A percentile compares a stretch with the other conserved stretches of the same genome.
phyloP scores from a whole-genome alignment of 2,329 filamentous ascomycete genomes.

The Penicillium aurantiogriseum region DNA sequence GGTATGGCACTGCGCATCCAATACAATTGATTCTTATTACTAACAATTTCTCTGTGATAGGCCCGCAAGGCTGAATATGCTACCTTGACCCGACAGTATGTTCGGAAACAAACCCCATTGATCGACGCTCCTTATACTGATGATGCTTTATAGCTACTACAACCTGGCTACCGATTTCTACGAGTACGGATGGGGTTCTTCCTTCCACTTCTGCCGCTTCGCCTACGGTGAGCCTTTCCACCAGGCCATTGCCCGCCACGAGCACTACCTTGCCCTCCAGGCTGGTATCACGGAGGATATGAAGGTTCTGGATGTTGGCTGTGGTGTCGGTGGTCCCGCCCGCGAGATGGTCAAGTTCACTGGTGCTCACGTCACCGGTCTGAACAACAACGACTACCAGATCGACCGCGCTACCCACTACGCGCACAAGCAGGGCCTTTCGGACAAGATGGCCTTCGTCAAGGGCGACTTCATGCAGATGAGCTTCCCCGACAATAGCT shows the following conservation, averaged over 20 bases:
- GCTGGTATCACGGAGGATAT: conserved; percentile 83
- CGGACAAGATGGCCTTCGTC: conserved; percentile 76
- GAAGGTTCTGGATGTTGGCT: conserved; percentile 93
- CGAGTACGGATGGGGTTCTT: conserved; percentile 95
- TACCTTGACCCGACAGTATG: conserved; percentile 85
- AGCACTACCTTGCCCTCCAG: conserved; percentile 92
- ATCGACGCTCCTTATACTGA: conserved; percentile 1
- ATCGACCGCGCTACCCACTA: conserved; percentile 89
- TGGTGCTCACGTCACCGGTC: conserved; percentile 79
- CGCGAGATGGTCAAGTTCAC: conserved; percentile 96
- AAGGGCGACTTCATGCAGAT: conserved; percentile 99
- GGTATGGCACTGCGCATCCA: conserved; percentile 49
- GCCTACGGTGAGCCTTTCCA: conserved; percentile 80
- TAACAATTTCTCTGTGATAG: conserved; percentile 44
- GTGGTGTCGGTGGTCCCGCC: conserved; percentile 92
- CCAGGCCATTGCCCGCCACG: conserved; percentile 91
- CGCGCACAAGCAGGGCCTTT: conserved; percentile 75
- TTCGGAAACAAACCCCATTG: conserved; percentile 21
- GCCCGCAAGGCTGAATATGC: conserved; percentile 84
- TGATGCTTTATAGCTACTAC: conserved; percentile 67
- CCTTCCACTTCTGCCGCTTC: conserved; percentile 97
- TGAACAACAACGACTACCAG: conserved; percentile 99
- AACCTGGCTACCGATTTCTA: conserved; percentile 95
- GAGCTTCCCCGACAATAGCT: conserved; percentile 86
- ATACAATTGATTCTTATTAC: background rate